Conservation (phyloP, 2,329 filamentous ascomycete genomes). For the Paracamarosporium sp. region DNA sequence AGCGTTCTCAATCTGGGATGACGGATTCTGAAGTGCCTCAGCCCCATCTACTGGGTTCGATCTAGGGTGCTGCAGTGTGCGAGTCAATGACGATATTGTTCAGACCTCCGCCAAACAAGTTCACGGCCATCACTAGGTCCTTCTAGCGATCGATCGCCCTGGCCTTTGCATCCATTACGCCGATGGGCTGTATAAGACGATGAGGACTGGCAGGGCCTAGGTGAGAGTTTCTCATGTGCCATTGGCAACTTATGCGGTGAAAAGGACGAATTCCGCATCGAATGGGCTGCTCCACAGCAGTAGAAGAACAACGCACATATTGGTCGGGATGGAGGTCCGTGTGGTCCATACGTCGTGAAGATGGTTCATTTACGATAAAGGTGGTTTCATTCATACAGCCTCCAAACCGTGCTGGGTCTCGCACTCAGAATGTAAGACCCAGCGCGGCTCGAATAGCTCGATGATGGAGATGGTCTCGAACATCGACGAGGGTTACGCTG, state of each 20-base stretch:
- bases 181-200: conserved; percentile 18
- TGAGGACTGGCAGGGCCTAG: not conserved
- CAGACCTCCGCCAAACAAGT: not conserved
- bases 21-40: too few relatives aligned
- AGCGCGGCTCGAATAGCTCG: too few relatives aligned
- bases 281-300: conserved; percentile 20
- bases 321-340: conserved; percentile 20
- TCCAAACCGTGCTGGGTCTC: too few relatives aligned
- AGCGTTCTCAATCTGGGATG: too few relatives aligned
- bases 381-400: too few relatives aligned
- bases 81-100: conserved; percentile 32
- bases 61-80: too few relatives aligned
- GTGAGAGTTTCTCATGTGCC: conserved; percentile 1
- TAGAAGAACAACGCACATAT: conserved; percentile 9
- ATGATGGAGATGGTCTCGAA: not conserved
- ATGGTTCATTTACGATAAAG: too few relatives aligned
- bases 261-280: conserved; percentile 4
- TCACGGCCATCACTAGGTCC: conserved; percentile 27
- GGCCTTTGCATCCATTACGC: conserved; percentile 18
- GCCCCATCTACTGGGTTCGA: too few relatives aligned
- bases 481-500: not conserved
- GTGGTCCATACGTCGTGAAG: conserved; percentile 27
- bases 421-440: too few relatives aligned
- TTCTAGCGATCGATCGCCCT: conserved; percentile 22
- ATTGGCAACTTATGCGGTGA: conserved; percentile 21